Percentiles rank a stretch among this genome's conserved stretches.
Conservation (phyloP, 2,329 filamentous ascomycete species). For the Cladosporium oxysporum region DNA sequence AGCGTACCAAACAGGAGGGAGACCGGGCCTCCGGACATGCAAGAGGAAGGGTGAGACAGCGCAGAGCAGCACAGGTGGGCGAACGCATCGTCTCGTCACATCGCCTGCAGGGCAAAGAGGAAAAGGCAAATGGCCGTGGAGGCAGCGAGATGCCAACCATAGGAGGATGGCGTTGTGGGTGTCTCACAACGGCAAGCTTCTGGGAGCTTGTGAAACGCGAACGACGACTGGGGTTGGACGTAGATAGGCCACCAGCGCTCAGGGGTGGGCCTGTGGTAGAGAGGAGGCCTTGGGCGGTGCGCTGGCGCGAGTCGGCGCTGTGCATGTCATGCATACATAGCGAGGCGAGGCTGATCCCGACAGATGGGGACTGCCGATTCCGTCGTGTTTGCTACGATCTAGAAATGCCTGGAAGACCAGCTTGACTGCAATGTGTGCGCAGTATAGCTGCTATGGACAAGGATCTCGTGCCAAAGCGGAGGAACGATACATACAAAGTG, state of each 20-base stretch:
- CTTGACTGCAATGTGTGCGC: not conserved
- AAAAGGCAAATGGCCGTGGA: slow-evolving; percentile 8
- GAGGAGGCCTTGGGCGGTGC: slow-evolving; percentile 1
- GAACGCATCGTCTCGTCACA: slow-evolving; percentile 12
- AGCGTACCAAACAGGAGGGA: slow-evolving; percentile 18
- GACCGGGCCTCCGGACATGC: slow-evolving; percentile 10
- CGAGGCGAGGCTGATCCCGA: slow-evolving; percentile 6
- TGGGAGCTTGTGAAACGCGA: slow-evolving; percentile 18
- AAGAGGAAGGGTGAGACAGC: slow-evolving; percentile 17
- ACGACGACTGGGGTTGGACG: slow-evolving; percentile 17
- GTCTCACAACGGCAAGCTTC: slow-evolving; percentile 15
- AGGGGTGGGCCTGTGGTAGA: slow-evolving; percentile 17
- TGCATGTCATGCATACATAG: slow-evolving; percentile 12
- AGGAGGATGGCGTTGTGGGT: slow-evolving; percentile 9
- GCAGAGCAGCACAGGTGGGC: slow-evolving; percentile 10
- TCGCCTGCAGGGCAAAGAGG: slow-evolving; percentile 13
- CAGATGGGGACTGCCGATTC: slow-evolving; percentile 13
- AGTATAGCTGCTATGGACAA: not conserved
- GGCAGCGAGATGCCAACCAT: not conserved
- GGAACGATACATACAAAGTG: not conserved
- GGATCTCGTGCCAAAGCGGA: not conserved
- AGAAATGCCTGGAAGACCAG: not conserved
- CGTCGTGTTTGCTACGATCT: slow-evolving; percentile 12
- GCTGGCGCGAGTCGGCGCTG: slow-evolving; percentile 18
- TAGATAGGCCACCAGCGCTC: slow-evolving; percentile 12